Evolutionary conservation across 2,329 filamentous ascomycete genomes (phyloP).

Genomic region (Nectriaceae sp.): DNA sequence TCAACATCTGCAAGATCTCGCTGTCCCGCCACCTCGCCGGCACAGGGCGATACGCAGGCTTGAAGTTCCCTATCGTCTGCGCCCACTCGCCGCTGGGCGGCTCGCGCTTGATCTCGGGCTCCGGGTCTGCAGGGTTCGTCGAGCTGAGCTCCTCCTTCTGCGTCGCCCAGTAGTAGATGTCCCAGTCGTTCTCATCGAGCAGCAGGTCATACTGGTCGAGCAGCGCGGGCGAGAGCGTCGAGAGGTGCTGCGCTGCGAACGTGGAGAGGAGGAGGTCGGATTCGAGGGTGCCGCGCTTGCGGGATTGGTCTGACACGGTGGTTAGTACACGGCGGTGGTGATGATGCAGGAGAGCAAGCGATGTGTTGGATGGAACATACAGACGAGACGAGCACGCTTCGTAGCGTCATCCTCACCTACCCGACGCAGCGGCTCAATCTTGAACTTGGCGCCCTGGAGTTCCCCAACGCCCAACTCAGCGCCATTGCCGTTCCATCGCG

Average conservation of each 20-base stretch:
- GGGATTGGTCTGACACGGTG: conserved; percentile 76
- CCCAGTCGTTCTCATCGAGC: conserved; percentile 99
- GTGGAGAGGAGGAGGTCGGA: conserved; percentile 95
- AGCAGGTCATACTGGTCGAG: conserved; percentile 87
- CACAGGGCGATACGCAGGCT: conserved; percentile 89
- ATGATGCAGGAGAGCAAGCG: no score
- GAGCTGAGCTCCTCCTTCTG: conserved; percentile 64
- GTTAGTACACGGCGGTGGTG: neutral
- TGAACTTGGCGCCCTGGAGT: conserved; percentile 83
- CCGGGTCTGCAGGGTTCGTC: conserved; percentile 35
- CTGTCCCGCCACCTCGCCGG: conserved; percentile 83
- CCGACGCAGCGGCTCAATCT: conserved; percentile 84
- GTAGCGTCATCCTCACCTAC: conserved; percentile 82
- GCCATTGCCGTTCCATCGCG: conserved; percentile 17
- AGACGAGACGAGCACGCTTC: conserved; percentile 81
- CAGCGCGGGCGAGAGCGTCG: conserved; percentile 70
- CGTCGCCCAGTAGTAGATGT: conserved; percentile 99
- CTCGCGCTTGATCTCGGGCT: conserved; percentile 35
- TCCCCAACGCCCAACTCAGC: conserved; percentile 79
- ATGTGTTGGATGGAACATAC: conserved; percentile 50
- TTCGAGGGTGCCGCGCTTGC: conserved; percentile 94
- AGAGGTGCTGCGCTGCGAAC: conserved; percentile 81
- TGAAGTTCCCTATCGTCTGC: conserved; percentile 93
- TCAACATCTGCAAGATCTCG: conserved; percentile 74
- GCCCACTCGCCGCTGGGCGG: conserved; percentile 78